phyloP scores from a whole-genome alignment of 139 green algal genomes.

The Trebouxia sp. region DNA sequence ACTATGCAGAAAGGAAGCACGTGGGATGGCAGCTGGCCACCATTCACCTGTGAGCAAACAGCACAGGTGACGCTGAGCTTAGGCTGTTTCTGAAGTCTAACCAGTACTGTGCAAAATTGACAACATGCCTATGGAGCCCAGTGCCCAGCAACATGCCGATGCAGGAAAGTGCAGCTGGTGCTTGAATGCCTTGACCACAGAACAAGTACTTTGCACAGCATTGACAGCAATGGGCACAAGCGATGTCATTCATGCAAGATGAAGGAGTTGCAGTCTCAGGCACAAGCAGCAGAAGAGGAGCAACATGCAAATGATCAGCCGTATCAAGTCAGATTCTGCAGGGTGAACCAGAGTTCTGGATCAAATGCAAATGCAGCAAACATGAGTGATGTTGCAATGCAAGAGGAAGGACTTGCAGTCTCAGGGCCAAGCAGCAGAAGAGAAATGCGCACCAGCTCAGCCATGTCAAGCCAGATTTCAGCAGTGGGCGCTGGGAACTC shows the following conservation, averaged over 20 bases:
- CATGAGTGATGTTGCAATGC: neutral
- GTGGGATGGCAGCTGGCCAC: constrained; percentile 33
- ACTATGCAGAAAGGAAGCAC: constrained; percentile 36
- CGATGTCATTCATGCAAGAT: too few species aligned
- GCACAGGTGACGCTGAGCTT: too few species aligned
- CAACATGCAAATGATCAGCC: too few species aligned
- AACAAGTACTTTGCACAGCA: too few species aligned
- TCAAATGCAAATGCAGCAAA: too few species aligned
- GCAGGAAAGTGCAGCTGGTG: neutral
- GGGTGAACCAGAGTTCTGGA: too few species aligned
- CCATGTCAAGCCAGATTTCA: constrained; percentile 68
- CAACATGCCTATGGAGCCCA: neutral
- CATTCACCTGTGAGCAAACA: constrained; percentile 39
- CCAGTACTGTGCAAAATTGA: too few species aligned
- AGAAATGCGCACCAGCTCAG: constrained; percentile 46
- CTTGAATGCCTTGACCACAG: neutral
- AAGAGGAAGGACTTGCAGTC: neutral
- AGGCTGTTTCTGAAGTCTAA: too few species aligned
- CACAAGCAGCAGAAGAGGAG: too few species aligned
- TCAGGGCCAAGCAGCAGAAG: neutral
- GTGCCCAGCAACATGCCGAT: neutral
- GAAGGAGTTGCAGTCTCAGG: too few species aligned
- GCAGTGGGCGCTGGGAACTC: constrained; percentile 52
- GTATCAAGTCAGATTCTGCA: too few species aligned
- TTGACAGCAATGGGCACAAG: too few species aligned